Base-by-base conservation (phyloP, 306 rosid genomes). In the Astragalus membranaceus region DNA sequence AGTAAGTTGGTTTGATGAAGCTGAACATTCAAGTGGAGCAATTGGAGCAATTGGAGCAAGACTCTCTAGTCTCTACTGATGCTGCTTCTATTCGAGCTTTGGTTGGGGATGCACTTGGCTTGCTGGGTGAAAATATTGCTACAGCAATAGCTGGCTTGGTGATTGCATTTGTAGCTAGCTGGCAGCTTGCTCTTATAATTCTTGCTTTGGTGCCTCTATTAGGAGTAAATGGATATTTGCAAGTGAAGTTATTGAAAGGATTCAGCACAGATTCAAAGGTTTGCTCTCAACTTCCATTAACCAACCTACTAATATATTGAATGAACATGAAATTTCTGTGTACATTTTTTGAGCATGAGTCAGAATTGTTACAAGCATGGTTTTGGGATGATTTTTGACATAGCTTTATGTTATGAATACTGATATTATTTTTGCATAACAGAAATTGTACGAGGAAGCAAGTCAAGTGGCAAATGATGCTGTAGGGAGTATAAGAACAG, bases 401-500 rank as follows among this genome's bases (percentile, higher is more conserved):
- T 20, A 20, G 23, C 23, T 20, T 20, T 20, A 20, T 1, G 1
- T 20, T 20, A 20, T 20, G 23, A 20, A 20, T 20, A 49, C 56
- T 51, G 57, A 49, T 48, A 56, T 15, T 57, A 8, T 33, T 3
- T 47, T 39, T 72, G 23, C 13, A 1, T 47, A 4, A 32, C 86
- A 86, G 88, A 76, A 77, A 74, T 67, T 89, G 88, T 87, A 92
- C 2, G 97, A 89, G 82, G 96, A 84, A 54, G 96, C 97, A 7
- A 92, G 97, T 72, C 88, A 92, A 67, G 87, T 89, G 8, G 96
- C 94, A 4, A 92, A 64, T 54, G 94, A 92, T 49, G 97, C 96
- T 3, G 96, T 87, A 2, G 96, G 96, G 39, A 88, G 89, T 64
- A 91, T 91, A 29, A 81, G 96, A 69, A 92, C 96, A 53, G 82